These are phyloP conservation scores for Penstemon newberryi DNA, from an alignment of 257 asterid species.

Conservation along the genomic window DNA sequence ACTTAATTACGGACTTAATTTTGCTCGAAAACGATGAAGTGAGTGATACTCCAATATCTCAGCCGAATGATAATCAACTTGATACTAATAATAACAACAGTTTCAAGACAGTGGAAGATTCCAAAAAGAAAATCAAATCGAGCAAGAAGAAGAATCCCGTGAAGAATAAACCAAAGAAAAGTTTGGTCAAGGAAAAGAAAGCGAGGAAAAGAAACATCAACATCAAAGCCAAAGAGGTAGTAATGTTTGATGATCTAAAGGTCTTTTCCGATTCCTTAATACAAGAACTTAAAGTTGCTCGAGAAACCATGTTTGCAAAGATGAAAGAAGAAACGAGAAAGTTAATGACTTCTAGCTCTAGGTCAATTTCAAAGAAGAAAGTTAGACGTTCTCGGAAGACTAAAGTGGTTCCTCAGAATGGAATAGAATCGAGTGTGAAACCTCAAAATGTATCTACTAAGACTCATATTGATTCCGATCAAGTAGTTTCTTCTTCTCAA, in stretches of 20 bases:
- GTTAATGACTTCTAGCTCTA: conserved; percentile 19
- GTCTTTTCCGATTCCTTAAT: conserved; percentile 42
- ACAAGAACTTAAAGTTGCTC: conserved; percentile 46
- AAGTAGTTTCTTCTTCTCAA: conserved; percentile 27
- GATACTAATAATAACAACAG: neutral
- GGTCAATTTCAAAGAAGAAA: conserved; percentile 11
- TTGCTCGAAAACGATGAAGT: conserved; percentile 35
- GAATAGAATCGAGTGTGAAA: conserved; percentile 21
- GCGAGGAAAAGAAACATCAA: conserved; percentile 17
- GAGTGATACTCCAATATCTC: conserved; percentile 20
- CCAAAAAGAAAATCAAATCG: conserved; percentile 25
- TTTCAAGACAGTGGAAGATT: conserved; percentile 16
- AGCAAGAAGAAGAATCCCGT: conserved; percentile 25
- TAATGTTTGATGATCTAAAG: conserved; percentile 43
- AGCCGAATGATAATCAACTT: conserved; percentile 6
- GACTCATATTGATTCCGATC: conserved; percentile 25
- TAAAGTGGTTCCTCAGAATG: conserved; percentile 3
- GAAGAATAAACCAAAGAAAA: conserved; percentile 14
- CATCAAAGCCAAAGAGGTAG: conserved; percentile 18
- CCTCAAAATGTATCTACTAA: conserved; percentile 19
- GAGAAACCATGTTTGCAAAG: conserved; percentile 41
- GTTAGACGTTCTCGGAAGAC: conserved; percentile 18
- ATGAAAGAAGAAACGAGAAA: conserved; percentile 47
- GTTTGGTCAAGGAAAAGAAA: conserved; percentile 18
- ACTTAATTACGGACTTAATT: conserved; percentile 22